These are phyloP conservation scores for Anaeramoeba ignava DNA, from an alignment of 78 protist species.

Conservation along the genomic window DNA sequence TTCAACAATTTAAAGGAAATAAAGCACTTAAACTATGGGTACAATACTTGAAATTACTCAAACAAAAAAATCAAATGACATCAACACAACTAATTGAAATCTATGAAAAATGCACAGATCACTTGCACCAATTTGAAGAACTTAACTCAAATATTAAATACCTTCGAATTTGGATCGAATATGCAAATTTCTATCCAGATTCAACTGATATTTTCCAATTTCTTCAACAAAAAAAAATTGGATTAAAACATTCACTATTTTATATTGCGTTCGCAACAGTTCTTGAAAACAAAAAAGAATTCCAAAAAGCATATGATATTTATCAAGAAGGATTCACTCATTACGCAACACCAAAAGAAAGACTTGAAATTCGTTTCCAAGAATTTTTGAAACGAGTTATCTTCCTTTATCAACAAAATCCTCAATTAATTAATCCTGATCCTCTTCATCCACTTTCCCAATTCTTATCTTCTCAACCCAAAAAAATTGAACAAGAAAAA, in stretches of 20 bases:
- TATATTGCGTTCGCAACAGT: neutral
- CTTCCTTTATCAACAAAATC: too few relatives aligned
- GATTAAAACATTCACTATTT: neutral
- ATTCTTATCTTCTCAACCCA: neutral
- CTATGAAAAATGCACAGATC: neutral
- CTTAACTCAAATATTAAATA: neutral
- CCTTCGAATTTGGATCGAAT: neutral
- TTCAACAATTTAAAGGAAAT: neutral
- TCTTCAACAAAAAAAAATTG: neutral
- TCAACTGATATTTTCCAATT: neutral
- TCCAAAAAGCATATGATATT: neutral
- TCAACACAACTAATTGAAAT: neutral
- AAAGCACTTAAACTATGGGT: neutral
- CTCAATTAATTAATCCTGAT: neutral
- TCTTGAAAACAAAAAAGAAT: neutral
- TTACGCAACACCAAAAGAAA: neutral
- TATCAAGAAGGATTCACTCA: neutral
- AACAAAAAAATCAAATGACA: neutral
- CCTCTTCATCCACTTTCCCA: neutral
- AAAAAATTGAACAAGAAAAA: neutral
- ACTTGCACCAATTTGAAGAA: neutral
- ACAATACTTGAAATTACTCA: neutral
- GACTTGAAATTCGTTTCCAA: neutral
- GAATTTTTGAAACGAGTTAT: neutral
- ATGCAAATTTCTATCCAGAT: neutral